Percentiles rank a stretch among this genome's conserved stretches.
These are phyloP conservation scores for Nitzschia sp. DNA, from an alignment of 108 stramenopile genomes.

Conservation along the genomic window DNA sequence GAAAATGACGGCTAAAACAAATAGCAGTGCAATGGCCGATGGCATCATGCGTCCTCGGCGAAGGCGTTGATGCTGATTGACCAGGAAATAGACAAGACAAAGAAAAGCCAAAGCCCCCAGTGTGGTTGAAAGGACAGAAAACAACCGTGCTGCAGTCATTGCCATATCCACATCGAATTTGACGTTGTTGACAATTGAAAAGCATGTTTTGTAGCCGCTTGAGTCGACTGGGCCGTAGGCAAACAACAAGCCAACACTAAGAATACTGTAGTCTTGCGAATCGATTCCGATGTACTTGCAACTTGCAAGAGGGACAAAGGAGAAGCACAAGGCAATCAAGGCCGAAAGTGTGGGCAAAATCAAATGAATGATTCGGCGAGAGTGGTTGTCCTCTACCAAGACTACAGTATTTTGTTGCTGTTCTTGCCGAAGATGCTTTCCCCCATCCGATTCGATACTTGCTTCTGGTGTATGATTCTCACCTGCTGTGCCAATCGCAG, in stretches of 20 bases:
- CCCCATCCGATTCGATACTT: no score
- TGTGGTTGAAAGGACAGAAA: background rate
- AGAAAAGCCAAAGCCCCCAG: background rate
- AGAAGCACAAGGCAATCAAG: background rate
- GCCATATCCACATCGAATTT: background rate
- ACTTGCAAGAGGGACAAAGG: background rate
- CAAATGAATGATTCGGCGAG: background rate
- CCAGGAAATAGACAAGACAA: background rate
- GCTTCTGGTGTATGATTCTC: no score
- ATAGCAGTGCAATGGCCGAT: background rate
- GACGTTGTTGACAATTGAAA: background rate
- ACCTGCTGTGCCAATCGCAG: no score
- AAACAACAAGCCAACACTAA: background rate
- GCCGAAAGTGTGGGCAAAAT: background rate
- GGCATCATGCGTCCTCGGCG: slow-evolving; percentile 5
- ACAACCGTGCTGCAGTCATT: background rate
- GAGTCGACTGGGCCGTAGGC: no score
- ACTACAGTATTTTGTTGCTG: no score
- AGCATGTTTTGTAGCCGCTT: background rate
- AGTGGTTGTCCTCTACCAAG: no score
- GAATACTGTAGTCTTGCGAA: background rate
- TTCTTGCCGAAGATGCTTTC: no score
- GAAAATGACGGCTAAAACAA: background rate
- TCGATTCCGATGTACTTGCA: background rate
- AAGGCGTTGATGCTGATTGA: no score